phyloP scores from a whole-genome alignment of 176 grass and related monocot genomes.

The Carex pumila region DNA sequence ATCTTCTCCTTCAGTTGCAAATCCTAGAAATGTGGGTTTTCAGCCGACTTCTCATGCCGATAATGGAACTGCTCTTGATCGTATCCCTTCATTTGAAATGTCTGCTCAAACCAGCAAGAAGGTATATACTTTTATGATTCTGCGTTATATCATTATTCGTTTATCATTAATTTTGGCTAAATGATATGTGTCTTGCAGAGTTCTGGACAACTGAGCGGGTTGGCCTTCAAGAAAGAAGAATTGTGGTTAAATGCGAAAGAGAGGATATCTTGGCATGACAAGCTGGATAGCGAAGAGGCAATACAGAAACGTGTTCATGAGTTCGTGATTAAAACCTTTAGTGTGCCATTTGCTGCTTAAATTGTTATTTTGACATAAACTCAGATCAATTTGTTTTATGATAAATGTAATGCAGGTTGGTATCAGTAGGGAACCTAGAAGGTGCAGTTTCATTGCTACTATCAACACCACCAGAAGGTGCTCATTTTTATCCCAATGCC shows the following conservation, averaged over 20 bases:
- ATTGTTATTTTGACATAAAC: slow-evolving; percentile 4
- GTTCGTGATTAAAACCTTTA: slow-evolving; percentile 43
- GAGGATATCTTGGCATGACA: slow-evolving; percentile 95
- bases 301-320: slow-evolving; percentile 97
- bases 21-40: slow-evolving; percentile 37
- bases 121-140: slow-evolving; percentile 40
- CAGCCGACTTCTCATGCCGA: slow-evolving; percentile 39
- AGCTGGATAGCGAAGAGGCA: slow-evolving; percentile 88
- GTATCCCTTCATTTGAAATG: slow-evolving; percentile 56
- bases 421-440: slow-evolving; percentile 94
- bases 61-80: slow-evolving; percentile 43
- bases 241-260: slow-evolving; percentile 86
- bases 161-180: not conserved
- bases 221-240: slow-evolving; percentile 90
- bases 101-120: slow-evolving; percentile 34
- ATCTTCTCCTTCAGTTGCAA: slow-evolving; percentile 54
- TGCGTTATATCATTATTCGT: slow-evolving; percentile 16
- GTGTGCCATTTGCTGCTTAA: not conserved
- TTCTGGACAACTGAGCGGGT: slow-evolving; percentile 57
- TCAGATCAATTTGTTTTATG: not conserved
- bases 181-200: slow-evolving; percentile 26
- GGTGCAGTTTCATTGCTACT: slow-evolving; percentile 83
- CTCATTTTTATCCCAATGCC: slow-evolving; percentile 97
- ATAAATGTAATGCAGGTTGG: slow-evolving; percentile 45
- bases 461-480: slow-evolving; percentile 86